These are phyloP conservation scores for Thielaviopsis musarum DNA, from an alignment of 2,329 filamentous ascomycete species.

Conservation along the genomic window DNA sequence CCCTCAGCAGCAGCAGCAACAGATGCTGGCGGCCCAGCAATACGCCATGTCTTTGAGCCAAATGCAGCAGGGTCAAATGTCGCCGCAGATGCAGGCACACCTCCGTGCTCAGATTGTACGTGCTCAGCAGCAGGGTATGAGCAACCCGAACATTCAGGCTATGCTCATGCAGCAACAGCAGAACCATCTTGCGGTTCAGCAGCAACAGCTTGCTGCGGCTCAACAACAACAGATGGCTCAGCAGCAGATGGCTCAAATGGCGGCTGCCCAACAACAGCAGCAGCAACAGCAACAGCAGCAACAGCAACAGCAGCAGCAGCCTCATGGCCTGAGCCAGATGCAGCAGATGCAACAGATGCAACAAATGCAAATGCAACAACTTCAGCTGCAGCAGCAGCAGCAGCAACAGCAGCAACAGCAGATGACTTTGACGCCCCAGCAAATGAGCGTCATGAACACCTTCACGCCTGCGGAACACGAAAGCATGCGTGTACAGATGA, in stretches of 20 bases:
- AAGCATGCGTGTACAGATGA: slow-evolving; percentile 8
- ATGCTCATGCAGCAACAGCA: slow-evolving; percentile 23
- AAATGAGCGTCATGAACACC: slow-evolving; percentile 9
- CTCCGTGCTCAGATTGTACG: neutral
- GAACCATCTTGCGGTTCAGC: slow-evolving; percentile 32
- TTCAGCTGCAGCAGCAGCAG: slow-evolving; percentile 19
- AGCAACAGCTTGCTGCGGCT: slow-evolving; percentile 20
- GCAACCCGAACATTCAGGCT: slow-evolving; percentile 9
- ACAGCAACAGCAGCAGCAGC: slow-evolving; percentile 16
- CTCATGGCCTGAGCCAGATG: neutral
- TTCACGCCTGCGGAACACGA: slow-evolving; percentile 20
- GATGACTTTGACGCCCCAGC: slow-evolving; percentile 13
- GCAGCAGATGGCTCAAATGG: slow-evolving; percentile 15
- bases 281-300: slow-evolving; percentile 22
- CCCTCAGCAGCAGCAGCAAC: slow-evolving; percentile 13
- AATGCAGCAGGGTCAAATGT: slow-evolving; percentile 13
- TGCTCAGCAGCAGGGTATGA: slow-evolving; percentile 8
- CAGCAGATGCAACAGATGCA: slow-evolving; percentile 21
- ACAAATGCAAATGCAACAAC: slow-evolving; percentile 12
- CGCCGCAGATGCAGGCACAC: slow-evolving; percentile 12
- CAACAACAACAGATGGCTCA: slow-evolving; percentile 20
- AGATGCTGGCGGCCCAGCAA: slow-evolving; percentile 4
- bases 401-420: slow-evolving; percentile 19
- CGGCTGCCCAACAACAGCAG: slow-evolving; percentile 18
- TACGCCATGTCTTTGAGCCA: slow-evolving; percentile 1